Conservation (phyloP, 768 basidiomycete genomes). For the Suillus subaureus region DNA sequence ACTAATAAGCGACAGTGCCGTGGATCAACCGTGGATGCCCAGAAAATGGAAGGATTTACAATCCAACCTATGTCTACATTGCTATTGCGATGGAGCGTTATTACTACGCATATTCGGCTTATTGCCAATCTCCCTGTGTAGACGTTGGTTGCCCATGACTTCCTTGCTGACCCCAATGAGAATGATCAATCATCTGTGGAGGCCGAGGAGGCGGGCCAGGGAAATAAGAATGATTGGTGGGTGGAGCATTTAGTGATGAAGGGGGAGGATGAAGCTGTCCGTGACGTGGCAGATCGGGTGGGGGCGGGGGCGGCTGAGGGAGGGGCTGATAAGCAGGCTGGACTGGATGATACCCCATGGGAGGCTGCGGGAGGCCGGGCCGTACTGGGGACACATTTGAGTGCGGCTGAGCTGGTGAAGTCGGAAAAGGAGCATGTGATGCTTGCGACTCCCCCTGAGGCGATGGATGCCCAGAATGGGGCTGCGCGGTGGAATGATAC, state of each 20-base stretch:
- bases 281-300: conserved; percentile 31
- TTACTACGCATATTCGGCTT: conserved; percentile 15
- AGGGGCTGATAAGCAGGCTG: conserved; percentile 41
- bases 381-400: conserved; percentile 39
- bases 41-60: conserved; percentile 12
- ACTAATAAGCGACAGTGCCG: background rate
- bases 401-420: conserved; percentile 28
- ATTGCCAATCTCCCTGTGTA: conserved; percentile 30
- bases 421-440: conserved; percentile 25
- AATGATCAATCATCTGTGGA: conserved; percentile 24
- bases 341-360: conserved; percentile 43
- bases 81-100: conserved; percentile 12
- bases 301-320: conserved; percentile 36
- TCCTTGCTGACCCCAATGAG: conserved; percentile 19
- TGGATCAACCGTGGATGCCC: conserved; percentile 10
- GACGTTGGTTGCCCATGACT: conserved; percentile 36
- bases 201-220: conserved; percentile 45
- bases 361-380: conserved; percentile 55
- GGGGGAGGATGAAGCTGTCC: conserved; percentile 26
- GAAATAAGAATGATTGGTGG: conserved; percentile 34
- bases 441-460: conserved; percentile 21
- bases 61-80: conserved; percentile 18
- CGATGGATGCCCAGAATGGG: conserved; percentile 23
- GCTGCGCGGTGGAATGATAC: conserved; percentile 32
- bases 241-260: conserved; percentile 20